Evolutionary conservation across 352 stramenopile species (phyloP).

Genomic region (Pythium sukuiense): DNA sequence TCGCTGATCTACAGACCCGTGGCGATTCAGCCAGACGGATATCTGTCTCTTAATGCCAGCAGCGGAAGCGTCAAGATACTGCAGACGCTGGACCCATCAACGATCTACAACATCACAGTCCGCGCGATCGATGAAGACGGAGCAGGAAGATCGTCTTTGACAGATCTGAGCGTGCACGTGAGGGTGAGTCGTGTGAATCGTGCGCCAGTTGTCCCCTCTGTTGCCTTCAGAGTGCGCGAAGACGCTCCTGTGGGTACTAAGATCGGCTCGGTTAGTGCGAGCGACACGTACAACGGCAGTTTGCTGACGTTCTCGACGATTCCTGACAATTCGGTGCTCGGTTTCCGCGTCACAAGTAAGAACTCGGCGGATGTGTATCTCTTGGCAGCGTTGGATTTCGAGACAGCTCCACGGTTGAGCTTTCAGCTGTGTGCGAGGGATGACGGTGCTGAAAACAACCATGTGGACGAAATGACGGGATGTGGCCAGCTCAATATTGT

Average conservation of each 20-base stretch:
- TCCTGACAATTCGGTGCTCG: conserved; percentile 30
- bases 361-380: conserved; percentile 36
- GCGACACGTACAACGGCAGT: conserved; percentile 38
- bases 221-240: conserved; percentile 23
- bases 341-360: conserved; percentile 31
- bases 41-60: neutral
- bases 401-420: conserved; percentile 29
- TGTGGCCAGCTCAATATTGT: conserved; percentile 40
- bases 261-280: conserved; percentile 36
- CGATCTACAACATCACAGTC: conserved; percentile 18
- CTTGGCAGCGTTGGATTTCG: conserved; percentile 39
- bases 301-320: conserved; percentile 44
- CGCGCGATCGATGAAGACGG: conserved; percentile 23
- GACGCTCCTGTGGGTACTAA: conserved; percentile 24
- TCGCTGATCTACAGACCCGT: conserved; percentile 7
- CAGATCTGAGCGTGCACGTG: conserved; percentile 16
- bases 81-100: conserved; percentile 2
- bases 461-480: conserved; percentile 44
- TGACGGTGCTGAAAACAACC: conserved; percentile 46
- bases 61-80: conserved; percentile 4
- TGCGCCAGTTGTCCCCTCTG: conserved; percentile 14
- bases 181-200: conserved; percentile 23
- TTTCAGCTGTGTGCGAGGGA: conserved; percentile 51
- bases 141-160: neutral
- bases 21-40: neutral